Conservation (phyloP, 345 rosid genomes). For the Populus euphratica region DNA sequence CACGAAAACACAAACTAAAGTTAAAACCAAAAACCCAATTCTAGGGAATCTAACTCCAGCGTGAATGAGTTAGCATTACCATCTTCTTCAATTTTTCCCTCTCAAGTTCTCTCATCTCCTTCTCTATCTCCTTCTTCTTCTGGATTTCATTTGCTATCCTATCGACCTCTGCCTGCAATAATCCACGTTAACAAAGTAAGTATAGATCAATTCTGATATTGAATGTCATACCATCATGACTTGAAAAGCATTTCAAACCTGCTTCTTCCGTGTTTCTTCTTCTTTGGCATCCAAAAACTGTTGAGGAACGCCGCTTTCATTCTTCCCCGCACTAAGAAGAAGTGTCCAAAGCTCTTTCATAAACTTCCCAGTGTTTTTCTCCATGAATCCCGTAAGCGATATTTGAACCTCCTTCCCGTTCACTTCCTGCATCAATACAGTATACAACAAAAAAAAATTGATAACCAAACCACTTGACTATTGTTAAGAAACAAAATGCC, state of each 20-base stretch:
- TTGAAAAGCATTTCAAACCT: conserved; percentile 40
- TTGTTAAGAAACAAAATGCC: not conserved
- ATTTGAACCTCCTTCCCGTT: conserved; percentile 92
- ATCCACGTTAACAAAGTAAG: conserved; percentile 7
- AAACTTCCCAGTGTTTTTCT: conserved; percentile 88
- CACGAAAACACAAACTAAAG: conserved; percentile 69
- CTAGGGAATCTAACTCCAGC: conserved; percentile 51
- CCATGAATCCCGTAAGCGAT: conserved; percentile 93
- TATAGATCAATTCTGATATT: not conserved
- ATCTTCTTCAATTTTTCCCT: conserved; percentile 49
- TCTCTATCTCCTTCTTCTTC: conserved; percentile 65
- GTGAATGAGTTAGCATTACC: conserved; percentile 73
- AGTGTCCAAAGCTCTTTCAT: conserved; percentile 98
- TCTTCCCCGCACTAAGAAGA: conserved; percentile 84
- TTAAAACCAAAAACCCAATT: conserved; percentile 57
- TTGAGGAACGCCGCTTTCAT: conserved; percentile 88
- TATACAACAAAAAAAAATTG: not conserved
- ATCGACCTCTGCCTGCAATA: conserved; percentile 66
- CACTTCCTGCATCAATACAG: conserved; percentile 48
- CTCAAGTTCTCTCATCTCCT: conserved; percentile 54
- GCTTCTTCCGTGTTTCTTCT: conserved; percentile 70
- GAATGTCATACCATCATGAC: not conserved
- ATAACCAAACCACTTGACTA: not conserved
- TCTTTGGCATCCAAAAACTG: conserved; percentile 80
- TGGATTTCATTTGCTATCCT: conserved; percentile 52